Evolutionary conservation across 2,329 filamentous ascomycete species (phyloP).

Genomic region (Coniochaeta sp.): DNA sequence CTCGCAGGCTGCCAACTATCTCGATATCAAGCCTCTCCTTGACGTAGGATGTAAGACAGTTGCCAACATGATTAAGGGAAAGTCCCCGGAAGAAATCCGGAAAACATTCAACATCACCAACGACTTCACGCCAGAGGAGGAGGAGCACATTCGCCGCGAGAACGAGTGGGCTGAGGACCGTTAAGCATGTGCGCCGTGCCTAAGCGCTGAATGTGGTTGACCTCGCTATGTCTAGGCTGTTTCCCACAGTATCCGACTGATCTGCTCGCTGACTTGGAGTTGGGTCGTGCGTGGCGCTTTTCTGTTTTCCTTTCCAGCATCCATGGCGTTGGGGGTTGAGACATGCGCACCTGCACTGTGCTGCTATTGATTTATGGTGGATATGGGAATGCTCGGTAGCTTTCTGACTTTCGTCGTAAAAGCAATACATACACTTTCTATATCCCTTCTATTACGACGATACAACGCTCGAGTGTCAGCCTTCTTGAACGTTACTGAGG

Average conservation of each 20-base stretch:
- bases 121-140: slow-evolving; percentile 97
- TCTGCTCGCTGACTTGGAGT: background rate
- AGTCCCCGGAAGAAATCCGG: slow-evolving; percentile 96
- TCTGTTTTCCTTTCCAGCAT: background rate
- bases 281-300: background rate
- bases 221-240: background rate
- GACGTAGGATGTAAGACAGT: slow-evolving; percentile 99
- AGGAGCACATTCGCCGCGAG: slow-evolving; percentile 91
- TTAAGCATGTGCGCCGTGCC: slow-evolving; percentile 27
- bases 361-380: background rate
- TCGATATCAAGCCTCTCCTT: slow-evolving; percentile 96
- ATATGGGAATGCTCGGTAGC: background rate
- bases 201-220: background rate
- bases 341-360: background rate
- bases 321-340: background rate
- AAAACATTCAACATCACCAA: slow-evolving; percentile 99
- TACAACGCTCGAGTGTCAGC: background rate
- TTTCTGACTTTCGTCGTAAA: background rate
- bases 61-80: slow-evolving; percentile 99
- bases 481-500: no score
- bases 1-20: slow-evolving; percentile 84
- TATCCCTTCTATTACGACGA: background rate
- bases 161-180: slow-evolving; percentile 89
- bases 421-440: background rate
- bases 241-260: background rate